Evolutionary conservation across 805 yeast species (phyloP), one percentile per base, ranked within the genome.

Genomic region (Metschnikowia continentalis): DNA sequence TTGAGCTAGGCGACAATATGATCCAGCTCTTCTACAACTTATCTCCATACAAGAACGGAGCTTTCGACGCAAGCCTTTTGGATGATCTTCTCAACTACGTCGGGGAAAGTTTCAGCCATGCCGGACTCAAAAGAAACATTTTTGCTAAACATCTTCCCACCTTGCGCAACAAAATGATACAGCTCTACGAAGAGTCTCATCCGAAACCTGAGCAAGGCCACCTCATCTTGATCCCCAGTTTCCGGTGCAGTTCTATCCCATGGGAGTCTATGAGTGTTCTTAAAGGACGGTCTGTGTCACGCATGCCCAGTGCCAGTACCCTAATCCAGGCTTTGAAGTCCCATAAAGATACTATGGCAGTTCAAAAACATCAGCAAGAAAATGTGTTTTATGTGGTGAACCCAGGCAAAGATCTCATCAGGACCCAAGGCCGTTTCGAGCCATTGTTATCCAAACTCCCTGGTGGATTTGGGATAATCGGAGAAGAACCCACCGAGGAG

Each of bases 221-320:
- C 64, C 70, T 85, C 0, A 82, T 92, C 1, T 68, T 94, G 44
- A 71, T 94, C 3, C 80, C 89, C 3, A 84, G 91, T 23, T 76
- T 83, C 46, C 68, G 70, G 6, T 84, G 95, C 56, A 79, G 80
- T n/a, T 63, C 66, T 17, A 72, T 94, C 32, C 99, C 99, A 0
- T 94, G 98, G 98, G 99, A 94, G 61, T 83, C 90, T 1, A 62
- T 91, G 32, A 77, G 82, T 0, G 75, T 77, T 41, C 63, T 91
- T 49, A 66, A 79, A 46, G 61, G 63, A 0, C 70, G 67, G 43
- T 82, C 96, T 0, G 77, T 87, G 0, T 80, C 95, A 0, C 72
- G 98, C 55, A 77, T 90, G 66, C 96, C 97, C 0, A 86, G 96
- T 0, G 55, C 68, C 14, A 61, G 65, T 1, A 59, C 76, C 42